Base-by-base conservation (phyloP, 768 basidiomycete genomes). In the Tylopilus balloui region DNA sequence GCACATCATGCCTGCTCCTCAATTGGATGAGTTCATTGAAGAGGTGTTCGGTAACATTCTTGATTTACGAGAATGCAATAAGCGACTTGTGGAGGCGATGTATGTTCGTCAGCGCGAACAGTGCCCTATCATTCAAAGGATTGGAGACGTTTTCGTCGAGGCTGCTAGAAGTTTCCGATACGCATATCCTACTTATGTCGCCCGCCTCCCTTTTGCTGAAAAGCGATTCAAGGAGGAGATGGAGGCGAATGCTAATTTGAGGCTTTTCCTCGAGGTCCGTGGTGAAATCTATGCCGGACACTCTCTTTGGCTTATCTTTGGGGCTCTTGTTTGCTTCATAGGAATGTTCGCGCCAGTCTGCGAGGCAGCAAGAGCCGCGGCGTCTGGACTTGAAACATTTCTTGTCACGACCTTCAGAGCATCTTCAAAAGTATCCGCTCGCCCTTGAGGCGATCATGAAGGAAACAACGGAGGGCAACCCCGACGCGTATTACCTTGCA, bases 41-140 rank as follows among this genome's bases (percentile, higher is more conserved):
- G 86, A 90, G 28, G 85, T 94, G 4, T 94, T 98, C 54, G 83
- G 88, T 42, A 96, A 96, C 63, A 83, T 94, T 34, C 73, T 87
- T 5, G 89, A 91, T 52, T 72, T 98, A n/a, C 79, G 89, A 15
- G 86, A 88, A 63, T 86, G 88, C 61, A 91, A 88, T 59, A 77
- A 82, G 25, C 77, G 83, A 11, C 74, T 96, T n/a, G 75, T 97
- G 14, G 90, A 94, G 59, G 80, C 87, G 4, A 79, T 97, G 70
- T 82, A 85, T 57, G 85, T 92, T 35, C 81, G 92, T 25, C 92
- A 97, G 63, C 69, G 66, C 31, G 92, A 96, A 62, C 86, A 93
- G 53, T 79, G 78, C 0, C 86, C 88, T 0, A 78, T 96, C 45
- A 89, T 98, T 29, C 78, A 83, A 52, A 77, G 79, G 35, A 88